Evolutionary conservation across 2,329 filamentous ascomycete species (phyloP).

Genomic region (Xylariaceae sp.): DNA sequence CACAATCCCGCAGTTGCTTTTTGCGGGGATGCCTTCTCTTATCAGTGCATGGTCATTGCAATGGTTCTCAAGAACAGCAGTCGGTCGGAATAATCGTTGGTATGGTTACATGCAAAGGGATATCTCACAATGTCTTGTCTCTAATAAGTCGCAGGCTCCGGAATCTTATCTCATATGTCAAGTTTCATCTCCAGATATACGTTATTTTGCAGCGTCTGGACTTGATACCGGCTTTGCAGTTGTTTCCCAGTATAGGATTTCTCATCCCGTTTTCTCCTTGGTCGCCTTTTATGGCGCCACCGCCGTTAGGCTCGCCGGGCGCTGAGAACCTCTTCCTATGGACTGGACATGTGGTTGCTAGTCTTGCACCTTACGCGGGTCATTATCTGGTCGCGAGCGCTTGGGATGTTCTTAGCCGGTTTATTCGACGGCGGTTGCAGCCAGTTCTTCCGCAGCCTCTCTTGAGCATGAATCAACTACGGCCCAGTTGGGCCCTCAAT

Average conservation of each 20-base stretch:
- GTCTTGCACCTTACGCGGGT: conserved; percentile 43
- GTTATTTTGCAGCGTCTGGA: conserved; percentile 49
- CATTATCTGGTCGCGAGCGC: conserved; percentile 42
- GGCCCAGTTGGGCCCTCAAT: conserved; percentile 5
- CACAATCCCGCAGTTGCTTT: conserved; percentile 32
- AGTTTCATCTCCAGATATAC: conserved; percentile 48
- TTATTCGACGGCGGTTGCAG: conserved; percentile 38
- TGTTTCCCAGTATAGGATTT: conserved; percentile 43
- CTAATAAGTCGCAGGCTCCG: conserved; percentile 24
- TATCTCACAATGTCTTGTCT: background rate
- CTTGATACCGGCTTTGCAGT: conserved; percentile 38
- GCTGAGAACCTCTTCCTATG: conserved; percentile 39
- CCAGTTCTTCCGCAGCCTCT: conserved; percentile 34
- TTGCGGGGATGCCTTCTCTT: conserved; percentile 39
- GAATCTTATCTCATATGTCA: conserved; percentile 35
- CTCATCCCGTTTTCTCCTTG: conserved; percentile 50
- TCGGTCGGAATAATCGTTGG: conserved; percentile 24
- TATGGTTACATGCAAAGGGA: conserved; percentile 17
- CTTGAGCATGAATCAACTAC: conserved; percentile 12
- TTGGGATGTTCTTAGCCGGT: conserved; percentile 34
- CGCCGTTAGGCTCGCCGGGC: conserved; percentile 37
- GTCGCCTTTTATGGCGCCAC: conserved; percentile 47
- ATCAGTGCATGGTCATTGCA: conserved; percentile 33
- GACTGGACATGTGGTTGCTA: conserved; percentile 39
- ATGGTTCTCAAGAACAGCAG: conserved; percentile 23